phyloP scores from a whole-genome alignment of 495 filamentous ascomycete genomes.

The Penicillium psychrofluorescens region DNA sequence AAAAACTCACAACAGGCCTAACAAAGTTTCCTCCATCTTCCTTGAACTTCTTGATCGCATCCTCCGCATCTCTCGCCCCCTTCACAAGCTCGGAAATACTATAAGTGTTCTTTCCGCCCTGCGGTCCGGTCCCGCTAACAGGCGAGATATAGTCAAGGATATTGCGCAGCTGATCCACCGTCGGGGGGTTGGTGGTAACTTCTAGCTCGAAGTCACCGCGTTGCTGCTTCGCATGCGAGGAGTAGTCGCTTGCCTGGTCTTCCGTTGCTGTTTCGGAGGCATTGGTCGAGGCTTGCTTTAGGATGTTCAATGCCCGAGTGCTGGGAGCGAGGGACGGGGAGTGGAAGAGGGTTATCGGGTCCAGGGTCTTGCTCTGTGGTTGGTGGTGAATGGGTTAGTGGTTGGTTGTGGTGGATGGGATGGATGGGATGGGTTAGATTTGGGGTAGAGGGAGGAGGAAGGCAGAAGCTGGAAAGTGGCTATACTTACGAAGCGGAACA shows the following conservation, averaged over 20 bases:
- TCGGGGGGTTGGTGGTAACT: constrained; percentile 74
- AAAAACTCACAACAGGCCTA: constrained; percentile 58
- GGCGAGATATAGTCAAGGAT: constrained; percentile 80
- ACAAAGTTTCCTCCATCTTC: constrained; percentile 52
- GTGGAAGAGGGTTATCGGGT: constrained; percentile 96
- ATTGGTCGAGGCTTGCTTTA: constrained; percentile 66
- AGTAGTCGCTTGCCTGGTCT: constrained; percentile 58
- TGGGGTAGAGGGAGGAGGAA: background rate
- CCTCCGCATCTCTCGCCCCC: constrained; percentile 60
- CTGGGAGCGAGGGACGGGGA: constrained; percentile 59
- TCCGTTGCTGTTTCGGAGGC: constrained; percentile 52
- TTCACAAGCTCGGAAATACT: constrained; percentile 50
- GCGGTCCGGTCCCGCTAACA: constrained; percentile 28
- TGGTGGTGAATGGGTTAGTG: background rate
- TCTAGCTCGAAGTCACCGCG: constrained; percentile 76
- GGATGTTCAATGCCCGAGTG: constrained; percentile 55
- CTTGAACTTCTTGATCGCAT: constrained; percentile 71
- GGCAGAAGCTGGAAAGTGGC: no score
- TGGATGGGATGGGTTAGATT: no score
- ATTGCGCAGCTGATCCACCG: constrained; percentile 72
- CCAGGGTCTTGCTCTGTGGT: constrained; percentile 66
- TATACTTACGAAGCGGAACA: constrained; percentile 38
- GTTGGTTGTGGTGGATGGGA: background rate
- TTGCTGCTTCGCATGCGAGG: constrained; percentile 44
- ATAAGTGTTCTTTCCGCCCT: constrained; percentile 21